Percentiles rank a stretch among this genome's conserved stretches.
Evolutionary conservation across 176 grass and related monocot species (phyloP).

Genomic region (Oryza glumipatula): DNA sequence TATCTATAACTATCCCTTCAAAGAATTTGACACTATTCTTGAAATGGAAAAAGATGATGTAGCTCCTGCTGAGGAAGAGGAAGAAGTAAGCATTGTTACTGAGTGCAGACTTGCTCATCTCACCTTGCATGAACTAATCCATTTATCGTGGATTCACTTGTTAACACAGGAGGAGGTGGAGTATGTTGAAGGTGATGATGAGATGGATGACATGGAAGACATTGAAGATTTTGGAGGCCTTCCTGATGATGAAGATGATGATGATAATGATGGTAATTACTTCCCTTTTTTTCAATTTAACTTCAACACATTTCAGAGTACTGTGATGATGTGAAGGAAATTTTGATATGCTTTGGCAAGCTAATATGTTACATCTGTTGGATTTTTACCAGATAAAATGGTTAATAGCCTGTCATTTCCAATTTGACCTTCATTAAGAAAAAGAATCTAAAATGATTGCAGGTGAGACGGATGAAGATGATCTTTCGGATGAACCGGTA

Average conservation of each 20-base stretch:
- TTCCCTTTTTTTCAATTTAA: not conserved
- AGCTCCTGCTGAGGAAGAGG: slow-evolving; percentile 55
- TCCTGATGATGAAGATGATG: slow-evolving; percentile 25
- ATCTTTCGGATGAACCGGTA: slow-evolving; percentile 45
- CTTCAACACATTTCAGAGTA: not conserved
- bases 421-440: slow-evolving; percentile 26
- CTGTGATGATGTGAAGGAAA: not conserved
- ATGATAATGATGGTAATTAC: slow-evolving; percentile 27
- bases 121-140: slow-evolving; percentile 5
- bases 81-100: slow-evolving; percentile 64
- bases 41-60: slow-evolving; percentile 51
- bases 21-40: slow-evolving; percentile 52
- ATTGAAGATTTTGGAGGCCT: slow-evolving; percentile 83
- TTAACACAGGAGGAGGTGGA: slow-evolving; percentile 66
- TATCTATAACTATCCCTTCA: slow-evolving; percentile 70
- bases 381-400: slow-evolving; percentile 6
- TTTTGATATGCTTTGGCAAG: slow-evolving; percentile 8
- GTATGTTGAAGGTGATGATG: slow-evolving; percentile 84
- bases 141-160: slow-evolving; percentile 23
- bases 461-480: slow-evolving; percentile 55
- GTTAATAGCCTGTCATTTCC: slow-evolving; percentile 13
- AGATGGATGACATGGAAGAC: slow-evolving; percentile 72
- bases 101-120: slow-evolving; percentile 16
- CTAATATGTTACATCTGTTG: not conserved
- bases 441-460: slow-evolving; percentile 37